phyloP scores from a whole-genome alignment of 2,329 filamentous ascomycete species.

The Pseudopithomyces chartarum region DNA sequence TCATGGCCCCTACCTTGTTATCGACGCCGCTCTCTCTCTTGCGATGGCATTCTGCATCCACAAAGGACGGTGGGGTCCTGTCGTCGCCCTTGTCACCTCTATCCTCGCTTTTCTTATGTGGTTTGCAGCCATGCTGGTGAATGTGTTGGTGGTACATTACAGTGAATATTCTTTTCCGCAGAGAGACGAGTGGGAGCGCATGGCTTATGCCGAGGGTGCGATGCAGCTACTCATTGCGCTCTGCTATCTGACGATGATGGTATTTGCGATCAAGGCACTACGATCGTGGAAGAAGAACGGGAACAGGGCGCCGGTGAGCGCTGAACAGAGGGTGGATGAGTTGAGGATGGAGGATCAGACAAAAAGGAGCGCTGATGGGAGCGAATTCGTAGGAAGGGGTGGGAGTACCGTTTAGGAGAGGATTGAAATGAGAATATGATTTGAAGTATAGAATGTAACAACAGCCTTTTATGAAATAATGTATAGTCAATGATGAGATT shows the following conservation, averaged over 20 bases:
- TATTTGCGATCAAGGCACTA: constrained; percentile 8
- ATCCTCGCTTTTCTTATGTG: constrained; percentile 2
- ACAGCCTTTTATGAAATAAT: too few species aligned
- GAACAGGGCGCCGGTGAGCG: background rate
- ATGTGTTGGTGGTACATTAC: background rate
- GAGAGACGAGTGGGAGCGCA: background rate
- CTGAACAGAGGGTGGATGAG: background rate
- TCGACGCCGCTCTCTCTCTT: constrained; percentile 6
- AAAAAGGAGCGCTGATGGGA: too few species aligned
- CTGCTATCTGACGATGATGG: constrained; percentile 7
- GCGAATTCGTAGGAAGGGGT: too few species aligned
- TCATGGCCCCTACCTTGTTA: constrained; percentile 2
- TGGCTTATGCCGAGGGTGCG: constrained; percentile 3
- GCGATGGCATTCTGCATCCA: background rate
- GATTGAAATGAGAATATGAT: too few species aligned
- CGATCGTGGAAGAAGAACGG: constrained; percentile 5
- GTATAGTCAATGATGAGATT: too few species aligned
- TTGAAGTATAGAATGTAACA: too few species aligned
- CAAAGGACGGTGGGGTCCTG: constrained; percentile 6
- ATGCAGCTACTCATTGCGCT: constrained; percentile 3
- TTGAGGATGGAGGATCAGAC: background rate
- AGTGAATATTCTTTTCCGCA: constrained; percentile 5
- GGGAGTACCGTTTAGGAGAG: too few species aligned
- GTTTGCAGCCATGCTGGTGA: background rate
- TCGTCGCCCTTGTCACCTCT: constrained; percentile 6